Evolutionary conservation across 208 protist species (phyloP).

Genomic region (Leishmania arabica): DNA sequence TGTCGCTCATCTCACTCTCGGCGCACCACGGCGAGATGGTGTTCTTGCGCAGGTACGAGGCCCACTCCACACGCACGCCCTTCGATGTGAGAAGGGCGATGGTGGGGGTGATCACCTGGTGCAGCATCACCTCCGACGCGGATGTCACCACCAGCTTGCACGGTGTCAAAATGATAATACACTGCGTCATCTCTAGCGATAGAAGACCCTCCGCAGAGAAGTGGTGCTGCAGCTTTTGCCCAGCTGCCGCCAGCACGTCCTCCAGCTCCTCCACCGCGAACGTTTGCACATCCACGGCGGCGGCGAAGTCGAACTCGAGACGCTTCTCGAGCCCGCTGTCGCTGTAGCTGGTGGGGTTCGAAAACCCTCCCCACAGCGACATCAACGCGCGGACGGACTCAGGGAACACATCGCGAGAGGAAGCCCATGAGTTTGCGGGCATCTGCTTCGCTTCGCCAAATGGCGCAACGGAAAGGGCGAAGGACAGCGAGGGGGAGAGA

Average conservation of each 20-base stretch:
- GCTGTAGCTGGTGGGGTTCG: slow-evolving; percentile 37
- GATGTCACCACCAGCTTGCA: slow-evolving; percentile 57
- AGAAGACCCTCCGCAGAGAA: slow-evolving; percentile 30
- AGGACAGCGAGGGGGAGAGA: not conserved
- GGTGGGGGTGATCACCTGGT: slow-evolving; percentile 50
- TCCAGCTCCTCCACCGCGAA: slow-evolving; percentile 48
- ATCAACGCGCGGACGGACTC: slow-evolving; percentile 83
- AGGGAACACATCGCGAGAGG: slow-evolving; percentile 62
- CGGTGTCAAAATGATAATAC: slow-evolving; percentile 49
- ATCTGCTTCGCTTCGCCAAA: slow-evolving; percentile 8
- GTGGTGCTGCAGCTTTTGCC: slow-evolving; percentile 42
- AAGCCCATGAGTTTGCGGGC: slow-evolving; percentile 42
- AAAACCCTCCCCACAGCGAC: slow-evolving; percentile 87
- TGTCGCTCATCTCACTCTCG: slow-evolving; percentile 64
- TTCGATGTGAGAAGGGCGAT: slow-evolving; percentile 40
- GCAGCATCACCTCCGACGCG: slow-evolving; percentile 63
- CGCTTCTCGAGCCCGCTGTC: slow-evolving; percentile 86
- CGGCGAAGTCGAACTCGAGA: slow-evolving; percentile 81
- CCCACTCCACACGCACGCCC: slow-evolving; percentile 69
- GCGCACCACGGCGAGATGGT: slow-evolving; percentile 65
- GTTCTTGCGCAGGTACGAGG: slow-evolving; percentile 85
- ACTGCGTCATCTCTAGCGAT: slow-evolving; percentile 52
- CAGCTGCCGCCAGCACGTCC: slow-evolving; percentile 37
- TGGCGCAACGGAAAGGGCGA: not conserved
- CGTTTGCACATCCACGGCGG: slow-evolving; percentile 4